Evolutionary conservation across 129 eudicot species (phyloP), one percentile per base, ranked within the genome.

Genomic region (Solidago caesia): DNA sequence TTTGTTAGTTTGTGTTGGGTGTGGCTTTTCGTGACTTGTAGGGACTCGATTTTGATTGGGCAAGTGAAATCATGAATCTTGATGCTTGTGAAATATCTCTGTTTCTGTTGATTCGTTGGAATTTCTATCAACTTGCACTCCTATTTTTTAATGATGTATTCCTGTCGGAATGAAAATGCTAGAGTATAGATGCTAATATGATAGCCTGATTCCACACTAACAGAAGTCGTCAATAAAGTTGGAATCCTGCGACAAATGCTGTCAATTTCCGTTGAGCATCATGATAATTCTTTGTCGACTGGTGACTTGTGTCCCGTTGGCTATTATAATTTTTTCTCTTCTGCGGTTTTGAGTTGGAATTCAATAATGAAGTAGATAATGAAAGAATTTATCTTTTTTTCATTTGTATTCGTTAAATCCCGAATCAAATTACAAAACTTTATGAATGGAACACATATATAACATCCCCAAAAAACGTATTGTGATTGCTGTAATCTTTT

Each of bases 201-300:
- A 42, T 53, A 46, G 12, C 74, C 59, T 10, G 47, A 76, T 76
- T 67, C 74, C 67, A 8, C 74, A n/a, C 80, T 74, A 52, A 66
- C 56, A 9, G 2, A 52, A 66, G 80, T 55, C 60, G 57, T 27
- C 58, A 27, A 29, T 74, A 47, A 74, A 61, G 58, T 44, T 59
- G 57, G 64, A 33, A 64, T 73, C 51, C 62, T 61, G 7, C 59
- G 26, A 26, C 9, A 29, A 5, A 29, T 9, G 21, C 16, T 63
- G 68, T 59, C 27, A 4, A 25, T 44, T 72, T 26, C n/a, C 51
- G 79, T 49, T 63, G 64, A 63, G 21, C 44, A 44, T 72, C 67
- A 44, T 25, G 67, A 12, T 39, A 33, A 33, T 33, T 15, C 8
- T 51, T 69, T 16, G 47, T 27, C 44, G 41, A 49, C 63, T 1